Percentiles rank a stretch among this genome's conserved stretches.
Conservation (phyloP, 495 filamentous ascomycete genomes). For the Clavariopsis aquatica region DNA sequence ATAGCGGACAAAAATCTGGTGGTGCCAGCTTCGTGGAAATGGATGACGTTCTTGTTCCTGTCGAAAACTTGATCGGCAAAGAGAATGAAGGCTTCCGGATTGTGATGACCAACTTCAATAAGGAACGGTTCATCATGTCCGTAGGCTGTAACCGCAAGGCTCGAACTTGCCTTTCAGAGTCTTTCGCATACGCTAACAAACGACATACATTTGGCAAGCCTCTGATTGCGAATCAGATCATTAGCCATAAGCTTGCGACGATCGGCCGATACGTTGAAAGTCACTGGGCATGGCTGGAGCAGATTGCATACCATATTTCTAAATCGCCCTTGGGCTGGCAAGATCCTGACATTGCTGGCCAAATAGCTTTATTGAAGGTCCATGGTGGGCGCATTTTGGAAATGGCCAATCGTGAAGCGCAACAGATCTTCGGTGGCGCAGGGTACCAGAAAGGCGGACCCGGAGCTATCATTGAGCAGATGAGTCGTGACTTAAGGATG, state of each 20-base stretch:
- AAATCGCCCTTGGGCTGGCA: slow-evolving; percentile 42
- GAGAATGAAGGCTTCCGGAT: slow-evolving; percentile 46
- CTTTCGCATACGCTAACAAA: slow-evolving; percentile 44
- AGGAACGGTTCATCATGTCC: slow-evolving; percentile 46
- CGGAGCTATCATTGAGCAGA: slow-evolving; percentile 57
- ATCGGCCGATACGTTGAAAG: slow-evolving; percentile 46
- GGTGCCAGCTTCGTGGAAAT: slow-evolving; percentile 45
- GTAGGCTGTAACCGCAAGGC: slow-evolving; percentile 45
- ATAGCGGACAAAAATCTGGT: slow-evolving; percentile 45
- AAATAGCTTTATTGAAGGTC: slow-evolving; percentile 55
- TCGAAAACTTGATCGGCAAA: slow-evolving; percentile 44
- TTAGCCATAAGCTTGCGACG: slow-evolving; percentile 43
- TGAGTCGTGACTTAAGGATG: slow-evolving; percentile 58
- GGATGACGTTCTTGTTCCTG: slow-evolving; percentile 45
- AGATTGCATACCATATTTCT: slow-evolving; percentile 47
- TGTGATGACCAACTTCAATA: slow-evolving; percentile 49
- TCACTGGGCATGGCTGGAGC: slow-evolving; percentile 53
- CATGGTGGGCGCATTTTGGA: slow-evolving; percentile 58
- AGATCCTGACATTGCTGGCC: slow-evolving; percentile 44
- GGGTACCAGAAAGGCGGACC: slow-evolving; percentile 57
- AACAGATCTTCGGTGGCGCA: slow-evolving; percentile 62
- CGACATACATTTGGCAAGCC: slow-evolving; percentile 47
- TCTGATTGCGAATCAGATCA: slow-evolving; percentile 45
- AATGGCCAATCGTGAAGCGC: slow-evolving; percentile 59
- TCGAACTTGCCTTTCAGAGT: slow-evolving; percentile 40